phyloP scores from a whole-genome alignment of 495 filamentous ascomycete species.

The Pseudomonodictys pantanalensis region DNA sequence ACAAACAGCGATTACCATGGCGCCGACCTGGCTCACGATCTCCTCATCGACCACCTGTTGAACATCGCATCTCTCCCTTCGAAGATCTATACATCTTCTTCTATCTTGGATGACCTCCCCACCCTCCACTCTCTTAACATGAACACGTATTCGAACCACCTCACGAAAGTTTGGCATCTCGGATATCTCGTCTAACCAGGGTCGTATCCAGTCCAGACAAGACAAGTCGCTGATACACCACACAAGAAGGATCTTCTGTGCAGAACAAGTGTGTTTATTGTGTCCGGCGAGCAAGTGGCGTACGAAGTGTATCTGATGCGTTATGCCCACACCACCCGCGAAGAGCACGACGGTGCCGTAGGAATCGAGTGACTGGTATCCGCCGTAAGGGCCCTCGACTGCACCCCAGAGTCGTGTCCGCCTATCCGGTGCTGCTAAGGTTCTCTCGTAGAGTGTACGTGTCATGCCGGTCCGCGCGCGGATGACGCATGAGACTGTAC shows the following conservation, averaged over 20 bases:
- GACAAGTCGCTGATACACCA: constrained; percentile 15
- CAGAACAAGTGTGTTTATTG: constrained; percentile 67
- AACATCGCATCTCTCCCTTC: constrained; percentile 3
- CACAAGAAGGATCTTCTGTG: constrained; percentile 46
- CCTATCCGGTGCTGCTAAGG: constrained; percentile 56
- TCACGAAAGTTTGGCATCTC: not conserved
- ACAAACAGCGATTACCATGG: constrained; percentile 23
- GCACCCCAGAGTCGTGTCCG: constrained; percentile 60
- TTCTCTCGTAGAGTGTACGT: constrained; percentile 67
- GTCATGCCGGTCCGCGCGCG: constrained; percentile 81
- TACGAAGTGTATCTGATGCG: constrained; percentile 77
- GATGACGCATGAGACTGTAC: constrained; percentile 74
- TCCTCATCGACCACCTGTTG: constrained; percentile 8
- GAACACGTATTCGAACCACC: constrained; percentile 4
- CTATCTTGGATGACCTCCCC: not conserved
- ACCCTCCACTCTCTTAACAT: not conserved
- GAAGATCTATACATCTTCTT: not conserved
- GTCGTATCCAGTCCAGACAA: constrained; percentile 13
- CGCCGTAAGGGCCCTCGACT: constrained; percentile 82
- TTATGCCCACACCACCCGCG: constrained; percentile 84
- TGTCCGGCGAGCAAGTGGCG: constrained; percentile 71
- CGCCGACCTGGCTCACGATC: constrained; percentile 5
- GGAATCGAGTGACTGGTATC: constrained; percentile 61
- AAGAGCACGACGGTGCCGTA: constrained; percentile 87
- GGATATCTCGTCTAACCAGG: constrained; percentile 15